Evolutionary conservation across 768 basidiomycete genomes (phyloP).

Genomic region (Lactarius sp.): DNA sequence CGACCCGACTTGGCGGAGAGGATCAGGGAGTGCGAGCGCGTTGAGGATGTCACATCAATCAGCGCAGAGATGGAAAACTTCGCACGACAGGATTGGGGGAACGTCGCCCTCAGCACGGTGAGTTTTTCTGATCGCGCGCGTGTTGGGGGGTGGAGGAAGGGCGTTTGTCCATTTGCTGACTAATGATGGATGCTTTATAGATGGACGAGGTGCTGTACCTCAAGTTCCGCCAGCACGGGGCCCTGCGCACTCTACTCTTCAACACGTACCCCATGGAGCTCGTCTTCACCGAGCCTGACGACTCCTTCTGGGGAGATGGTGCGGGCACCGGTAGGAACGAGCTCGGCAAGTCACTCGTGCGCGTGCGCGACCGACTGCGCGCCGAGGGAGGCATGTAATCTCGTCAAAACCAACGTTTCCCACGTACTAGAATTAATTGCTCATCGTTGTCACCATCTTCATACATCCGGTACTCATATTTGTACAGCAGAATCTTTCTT

Average conservation of each 20-base stretch:
- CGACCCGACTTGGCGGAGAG: constrained; percentile 47
- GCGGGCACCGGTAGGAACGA: constrained; percentile 52
- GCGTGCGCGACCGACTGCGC: no score
- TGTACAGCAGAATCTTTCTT: no score
- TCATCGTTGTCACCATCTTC: no score
- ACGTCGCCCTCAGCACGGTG: no score
- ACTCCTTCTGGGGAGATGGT: constrained; percentile 68
- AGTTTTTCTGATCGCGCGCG: no score
- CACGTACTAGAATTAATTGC: no score
- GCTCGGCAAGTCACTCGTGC: constrained; percentile 47
- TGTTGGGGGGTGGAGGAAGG: constrained; percentile 12
- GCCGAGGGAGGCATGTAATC: background rate
- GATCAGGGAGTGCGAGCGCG: constrained; percentile 43
- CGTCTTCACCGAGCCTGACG: constrained; percentile 48
- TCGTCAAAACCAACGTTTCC: no score
- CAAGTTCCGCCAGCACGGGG: constrained; percentile 69
- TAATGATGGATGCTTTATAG: constrained; percentile 32
- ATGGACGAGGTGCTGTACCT: constrained; percentile 62
- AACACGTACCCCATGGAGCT: constrained; percentile 43
- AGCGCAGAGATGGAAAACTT: constrained; percentile 19
- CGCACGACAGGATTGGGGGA: no score
- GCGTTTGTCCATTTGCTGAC: background rate
- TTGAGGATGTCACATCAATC: constrained; percentile 38
- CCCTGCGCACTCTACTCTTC: constrained; percentile 51
- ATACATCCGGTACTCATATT: no score